A percentile compares a stretch with the other conserved stretches of the same genome.
These are phyloP conservation scores for Chlamydomonas applanata DNA, from an alignment of 139 green algal species.

Conservation along the genomic window DNA sequence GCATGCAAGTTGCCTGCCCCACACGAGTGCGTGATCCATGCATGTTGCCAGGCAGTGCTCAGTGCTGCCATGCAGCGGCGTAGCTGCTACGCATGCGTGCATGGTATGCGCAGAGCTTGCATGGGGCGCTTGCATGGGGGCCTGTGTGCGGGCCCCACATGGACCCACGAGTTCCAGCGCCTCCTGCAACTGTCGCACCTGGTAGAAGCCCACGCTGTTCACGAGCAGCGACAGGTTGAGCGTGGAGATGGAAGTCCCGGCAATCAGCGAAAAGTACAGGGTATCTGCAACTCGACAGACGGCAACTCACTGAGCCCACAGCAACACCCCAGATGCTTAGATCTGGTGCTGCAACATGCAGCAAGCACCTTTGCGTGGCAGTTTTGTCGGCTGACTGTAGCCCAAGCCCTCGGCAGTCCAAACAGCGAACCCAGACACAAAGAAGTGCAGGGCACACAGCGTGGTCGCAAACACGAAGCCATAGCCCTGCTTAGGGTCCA, in stretches of 20 bases:
- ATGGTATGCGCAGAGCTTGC: too few species aligned
- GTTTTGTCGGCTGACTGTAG: constrained; percentile 20
- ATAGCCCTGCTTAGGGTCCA: constrained; percentile 54
- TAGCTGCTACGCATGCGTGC: too few species aligned
- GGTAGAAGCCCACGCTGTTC: constrained; percentile 70
- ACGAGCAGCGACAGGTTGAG: constrained; percentile 63
- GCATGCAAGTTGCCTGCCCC: too few species aligned
- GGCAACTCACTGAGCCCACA: neutral
- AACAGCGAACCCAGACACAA: constrained; percentile 33
- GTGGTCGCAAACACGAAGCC: constrained; percentile 62
- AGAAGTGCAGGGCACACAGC: constrained; percentile 61
- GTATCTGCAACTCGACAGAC: constrained; percentile 33
- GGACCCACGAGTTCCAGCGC: too few species aligned
- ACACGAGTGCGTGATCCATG: too few species aligned
- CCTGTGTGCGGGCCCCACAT: too few species aligned
- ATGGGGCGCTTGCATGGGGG: too few species aligned
- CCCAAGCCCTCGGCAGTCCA: constrained; percentile 33
- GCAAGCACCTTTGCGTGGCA: constrained; percentile 40
- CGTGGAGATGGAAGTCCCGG: constrained; percentile 52
- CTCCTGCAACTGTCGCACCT: constrained; percentile 38
- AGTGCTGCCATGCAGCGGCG: too few species aligned
- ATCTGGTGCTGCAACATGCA: neutral
- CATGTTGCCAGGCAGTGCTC: too few species aligned
- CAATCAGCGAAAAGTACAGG: constrained; percentile 52
- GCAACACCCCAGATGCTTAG: neutral